Evolutionary conservation across 2,329 filamentous ascomycete species (phyloP).

Genomic region (Penicillium sp.): DNA sequence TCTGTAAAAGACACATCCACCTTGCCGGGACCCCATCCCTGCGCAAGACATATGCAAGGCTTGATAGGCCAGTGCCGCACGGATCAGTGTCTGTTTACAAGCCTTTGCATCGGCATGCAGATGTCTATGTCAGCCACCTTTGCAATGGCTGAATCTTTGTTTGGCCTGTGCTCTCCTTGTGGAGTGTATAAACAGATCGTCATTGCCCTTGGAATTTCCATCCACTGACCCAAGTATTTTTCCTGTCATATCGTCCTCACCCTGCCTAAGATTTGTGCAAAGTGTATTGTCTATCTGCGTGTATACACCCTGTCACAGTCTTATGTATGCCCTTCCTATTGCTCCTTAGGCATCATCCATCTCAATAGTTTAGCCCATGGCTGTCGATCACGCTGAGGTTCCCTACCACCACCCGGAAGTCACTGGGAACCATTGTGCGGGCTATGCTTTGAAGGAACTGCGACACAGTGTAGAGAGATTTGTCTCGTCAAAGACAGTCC

Average conservation of each 20-base stretch:
- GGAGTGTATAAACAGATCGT: conserved; percentile 32
- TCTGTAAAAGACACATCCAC: conserved; percentile 18
- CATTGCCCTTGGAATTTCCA: conserved; percentile 10
- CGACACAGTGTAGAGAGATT: conserved; percentile 9
- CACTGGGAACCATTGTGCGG: conserved; percentile 27
- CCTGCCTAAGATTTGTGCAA: background rate
- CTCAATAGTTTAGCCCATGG: conserved; percentile 33
- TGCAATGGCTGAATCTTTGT: conserved; percentile 15
- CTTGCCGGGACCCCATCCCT: conserved; percentile 31
- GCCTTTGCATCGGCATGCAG: conserved; percentile 35
- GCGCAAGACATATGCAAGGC: conserved; percentile 38
- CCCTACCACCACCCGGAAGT: conserved; percentile 30
- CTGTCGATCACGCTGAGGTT: conserved; percentile 30
- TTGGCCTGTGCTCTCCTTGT: conserved; percentile 11
- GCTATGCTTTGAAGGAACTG: conserved; percentile 24
- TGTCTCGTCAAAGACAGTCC: conserved; percentile 2
- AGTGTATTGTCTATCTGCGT: background rate
- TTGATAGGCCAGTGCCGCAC: conserved; percentile 29
- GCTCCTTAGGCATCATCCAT: background rate
- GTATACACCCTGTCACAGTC: background rate
- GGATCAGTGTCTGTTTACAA: conserved; percentile 35
- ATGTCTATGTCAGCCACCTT: conserved; percentile 28
- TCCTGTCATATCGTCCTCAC: background rate
- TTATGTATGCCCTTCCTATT: conserved; percentile 8
- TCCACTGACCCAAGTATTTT: background rate